Base-by-base conservation (phyloP, 306 rosid species). In the Cucurbita moschata region DNA sequence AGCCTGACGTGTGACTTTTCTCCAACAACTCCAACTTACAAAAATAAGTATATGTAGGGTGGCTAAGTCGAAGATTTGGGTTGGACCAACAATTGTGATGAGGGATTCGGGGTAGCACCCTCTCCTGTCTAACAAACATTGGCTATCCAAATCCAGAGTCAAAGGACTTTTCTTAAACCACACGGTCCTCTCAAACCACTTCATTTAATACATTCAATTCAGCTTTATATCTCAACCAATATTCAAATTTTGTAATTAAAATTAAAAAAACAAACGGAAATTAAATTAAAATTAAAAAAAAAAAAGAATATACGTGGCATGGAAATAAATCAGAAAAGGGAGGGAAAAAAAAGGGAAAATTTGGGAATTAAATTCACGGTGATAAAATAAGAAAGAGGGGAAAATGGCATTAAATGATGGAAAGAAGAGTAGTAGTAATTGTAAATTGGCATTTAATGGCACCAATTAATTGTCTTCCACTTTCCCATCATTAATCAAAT, bases 401-500 rank as follows among this genome's bases (percentile, higher is more conserved):
- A 21, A 18, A 12, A 6, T 1, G 19, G 72, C 55, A 44, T 67
- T 67, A 67, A 65, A 44, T 67, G 72, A 67, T 11, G n/a, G 10
- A 12, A 44, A 67, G 40, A 23, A 21, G 39, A 68, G 57, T 10
- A 43, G 55, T 44, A 47, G 73, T 68, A 64, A 64, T 40, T 64
- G 46, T 64, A 21, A 68, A 68, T 68, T 23, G 73, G 23, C 73
- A 68, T 46, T 68, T 21, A 68, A 68, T 68, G 73, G 21, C 55
- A 30, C 5, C 42, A 68, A 68, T 68, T 68, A 68, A 68, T 46
- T 47, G 35, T 52, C 75, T 51, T 71, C 75, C 74, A 71, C 75
- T 71, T 51, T 54, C 64, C 76, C 39, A 72, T 72, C 76, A 53
- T 53, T 54, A 70, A 70, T 70, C 74, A 50, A 70, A 70, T 70